Conservation (phyloP, 352 stramenopile species). For the Peronosclerospora sorghi region DNA sequence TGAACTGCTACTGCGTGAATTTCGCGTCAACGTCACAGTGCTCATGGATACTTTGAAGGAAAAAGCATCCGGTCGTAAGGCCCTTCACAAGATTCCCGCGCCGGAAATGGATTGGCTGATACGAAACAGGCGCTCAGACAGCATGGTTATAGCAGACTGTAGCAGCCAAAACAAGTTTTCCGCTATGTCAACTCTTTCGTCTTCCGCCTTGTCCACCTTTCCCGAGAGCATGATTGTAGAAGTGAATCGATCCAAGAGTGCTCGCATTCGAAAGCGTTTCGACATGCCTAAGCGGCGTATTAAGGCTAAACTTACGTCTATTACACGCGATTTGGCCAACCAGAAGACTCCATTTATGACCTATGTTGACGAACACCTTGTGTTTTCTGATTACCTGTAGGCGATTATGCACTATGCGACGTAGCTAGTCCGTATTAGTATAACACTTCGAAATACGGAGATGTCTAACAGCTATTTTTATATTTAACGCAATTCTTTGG, state of each 20-base stretch:
- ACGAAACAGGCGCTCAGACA: constrained; percentile 25
- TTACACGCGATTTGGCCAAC: constrained; percentile 47
- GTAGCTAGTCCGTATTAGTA: too few relatives aligned
- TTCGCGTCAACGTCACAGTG: constrained; percentile 47
- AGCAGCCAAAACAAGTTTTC: constrained; percentile 3
- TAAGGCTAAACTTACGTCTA: constrained; percentile 51
- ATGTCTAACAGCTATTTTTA: too few relatives aligned
- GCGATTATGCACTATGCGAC: too few relatives aligned
- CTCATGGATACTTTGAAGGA: constrained; percentile 63
- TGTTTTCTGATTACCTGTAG: constrained; percentile 71
- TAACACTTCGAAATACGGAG: too few relatives aligned
- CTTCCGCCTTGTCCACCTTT: constrained; percentile 14
- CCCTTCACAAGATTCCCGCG: constrained; percentile 52
- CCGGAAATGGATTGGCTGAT: constrained; percentile 55
- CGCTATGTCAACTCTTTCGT: background rate
- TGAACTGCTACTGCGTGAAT: constrained; percentile 59
- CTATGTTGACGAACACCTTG: constrained; percentile 49
- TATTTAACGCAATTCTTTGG: too few relatives aligned
- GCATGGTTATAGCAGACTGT: constrained; percentile 40
- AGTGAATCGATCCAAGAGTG: constrained; percentile 48
- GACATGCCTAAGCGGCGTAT: constrained; percentile 56
- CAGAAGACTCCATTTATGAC: constrained; percentile 29
- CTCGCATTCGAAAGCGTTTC: constrained; percentile 38
- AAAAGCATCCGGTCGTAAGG: constrained; percentile 54
- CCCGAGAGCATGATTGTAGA: constrained; percentile 39